A percentile compares a stretch with the other conserved stretches of the same genome.
Evolutionary conservation across 1,139 yeast genomes (phyloP).

Genomic region (Yamadazyma membranifaciens): DNA sequence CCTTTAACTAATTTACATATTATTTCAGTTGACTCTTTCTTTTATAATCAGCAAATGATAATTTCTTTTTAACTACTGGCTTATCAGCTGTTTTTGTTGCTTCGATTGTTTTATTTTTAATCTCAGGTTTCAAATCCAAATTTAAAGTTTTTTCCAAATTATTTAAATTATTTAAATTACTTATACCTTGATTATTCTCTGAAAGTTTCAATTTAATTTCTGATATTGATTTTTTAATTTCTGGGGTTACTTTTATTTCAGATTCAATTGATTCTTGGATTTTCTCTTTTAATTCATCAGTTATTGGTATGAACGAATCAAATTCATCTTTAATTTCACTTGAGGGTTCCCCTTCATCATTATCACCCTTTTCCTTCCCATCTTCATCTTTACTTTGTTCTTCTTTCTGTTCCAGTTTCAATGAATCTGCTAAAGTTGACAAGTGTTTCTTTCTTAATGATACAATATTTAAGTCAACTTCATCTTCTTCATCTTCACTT

Average conservation of each 20-base stretch:
- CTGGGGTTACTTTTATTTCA: slow-evolving; percentile 15
- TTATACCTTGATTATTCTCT: slow-evolving; percentile 8
- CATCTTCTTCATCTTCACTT: slow-evolving; percentile 3
- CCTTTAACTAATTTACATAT: slow-evolving; percentile 4
- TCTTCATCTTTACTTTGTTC: background rate
- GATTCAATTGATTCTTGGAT: slow-evolving; percentile 15
- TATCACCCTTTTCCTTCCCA: background rate
- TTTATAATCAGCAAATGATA: slow-evolving; percentile 82
- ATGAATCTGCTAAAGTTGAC: background rate
- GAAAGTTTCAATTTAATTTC: slow-evolving; percentile 14
- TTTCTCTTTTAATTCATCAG: slow-evolving; percentile 12
- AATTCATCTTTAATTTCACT: slow-evolving; percentile 2
- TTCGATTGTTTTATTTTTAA: slow-evolving; percentile 9
- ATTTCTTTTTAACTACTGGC: slow-evolving; percentile 53
- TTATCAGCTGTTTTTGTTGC: slow-evolving; percentile 9
- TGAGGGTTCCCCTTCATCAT: background rate
- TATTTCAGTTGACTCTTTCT: slow-evolving; percentile 52
- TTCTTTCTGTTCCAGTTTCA: background rate
- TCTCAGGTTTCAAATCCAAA: slow-evolving; percentile 5
- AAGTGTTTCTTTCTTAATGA: background rate
- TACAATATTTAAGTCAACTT: background rate
- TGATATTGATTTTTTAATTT: slow-evolving; percentile 15
- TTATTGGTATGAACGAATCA: slow-evolving; percentile 12
- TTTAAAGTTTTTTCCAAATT: slow-evolving; percentile 4
- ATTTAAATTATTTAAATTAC: slow-evolving; percentile 4